Evolutionary conservation across 495 filamentous ascomycete genomes (phyloP).

Genomic region (Neurospora tetraspora): DNA sequence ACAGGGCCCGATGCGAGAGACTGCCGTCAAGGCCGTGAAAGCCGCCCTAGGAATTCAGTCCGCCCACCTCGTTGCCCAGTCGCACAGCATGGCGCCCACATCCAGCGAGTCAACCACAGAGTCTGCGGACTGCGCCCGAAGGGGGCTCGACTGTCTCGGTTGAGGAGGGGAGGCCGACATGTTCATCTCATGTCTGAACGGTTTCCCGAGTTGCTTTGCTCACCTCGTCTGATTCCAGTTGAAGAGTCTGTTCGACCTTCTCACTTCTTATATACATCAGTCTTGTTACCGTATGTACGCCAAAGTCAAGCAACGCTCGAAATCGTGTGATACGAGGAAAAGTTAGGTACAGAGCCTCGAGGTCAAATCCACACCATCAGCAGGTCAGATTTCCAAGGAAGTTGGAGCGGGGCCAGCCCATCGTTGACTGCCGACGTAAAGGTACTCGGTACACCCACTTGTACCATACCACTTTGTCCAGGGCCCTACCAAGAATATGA

Average conservation of each 20-base stretch:
- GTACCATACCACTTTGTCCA: not conserved
- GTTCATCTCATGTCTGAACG: not conserved
- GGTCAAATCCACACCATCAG: not conserved
- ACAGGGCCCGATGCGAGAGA: not conserved
- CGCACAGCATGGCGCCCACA: not conserved
- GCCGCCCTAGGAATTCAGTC: not conserved
- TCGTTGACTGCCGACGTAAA: not conserved
- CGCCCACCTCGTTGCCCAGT: not conserved
- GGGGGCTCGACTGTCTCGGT: not conserved
- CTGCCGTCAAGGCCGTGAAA: not conserved
- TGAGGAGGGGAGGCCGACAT: not conserved
- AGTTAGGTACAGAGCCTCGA: not conserved
- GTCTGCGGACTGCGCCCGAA: not conserved
- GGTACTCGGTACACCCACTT: not conserved
- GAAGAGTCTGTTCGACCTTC: not conserved
- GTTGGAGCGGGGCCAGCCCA: not conserved
- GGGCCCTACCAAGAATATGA: not conserved
- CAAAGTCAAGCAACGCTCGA: not conserved
- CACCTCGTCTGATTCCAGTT: not conserved
- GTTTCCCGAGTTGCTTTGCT: not conserved
- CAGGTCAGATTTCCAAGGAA: not conserved
- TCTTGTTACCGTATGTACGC: not conserved
- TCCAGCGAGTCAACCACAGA: not conserved
- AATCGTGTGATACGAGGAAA: not conserved
- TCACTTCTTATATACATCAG: not conserved